Percentiles rank a stretch among this genome's conserved stretches.
Evolutionary conservation across 1,284 basidiomycete genomes (phyloP).

Genomic region (Ganoderma boninense): DNA sequence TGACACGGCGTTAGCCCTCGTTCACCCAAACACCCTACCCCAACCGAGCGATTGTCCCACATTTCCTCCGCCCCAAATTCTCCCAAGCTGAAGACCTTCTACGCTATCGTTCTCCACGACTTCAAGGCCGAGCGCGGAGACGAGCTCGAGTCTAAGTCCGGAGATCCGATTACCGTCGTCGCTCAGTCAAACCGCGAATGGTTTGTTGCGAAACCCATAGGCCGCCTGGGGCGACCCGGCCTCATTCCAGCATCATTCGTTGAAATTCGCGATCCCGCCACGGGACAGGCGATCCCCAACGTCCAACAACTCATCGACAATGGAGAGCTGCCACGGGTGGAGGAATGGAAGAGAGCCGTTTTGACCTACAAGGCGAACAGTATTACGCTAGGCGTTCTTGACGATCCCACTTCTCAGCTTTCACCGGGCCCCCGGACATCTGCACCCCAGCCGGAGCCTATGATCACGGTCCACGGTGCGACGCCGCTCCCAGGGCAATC

Average conservation of each 20-base stretch:
- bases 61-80: slow-evolving; percentile 31
- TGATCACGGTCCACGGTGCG: slow-evolving; percentile 38
- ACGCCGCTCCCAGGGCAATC: slow-evolving; percentile 38
- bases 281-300: slow-evolving; percentile 79
- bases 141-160: slow-evolving; percentile 94
- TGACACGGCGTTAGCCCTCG: slow-evolving; percentile 23
- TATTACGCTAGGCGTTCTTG: slow-evolving; percentile 93
- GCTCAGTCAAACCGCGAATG: slow-evolving; percentile 92
- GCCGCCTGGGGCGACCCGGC: slow-evolving; percentile 92
- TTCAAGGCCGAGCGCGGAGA: slow-evolving; percentile 95
- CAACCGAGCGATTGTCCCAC: slow-evolving; percentile 40
- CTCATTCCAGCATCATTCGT: slow-evolving; percentile 98
- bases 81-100: slow-evolving; percentile 73
- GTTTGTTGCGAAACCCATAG: slow-evolving; percentile 96
- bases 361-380: slow-evolving; percentile 96
- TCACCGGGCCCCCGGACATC: slow-evolving; percentile 22
- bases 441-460: slow-evolving; percentile 28
- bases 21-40: slow-evolving; percentile 28
- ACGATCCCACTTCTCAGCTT: slow-evolving; percentile 50
- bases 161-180: slow-evolving; percentile 92
- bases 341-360: slow-evolving; percentile 98
- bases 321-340: slow-evolving; percentile 91
- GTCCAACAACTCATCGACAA: slow-evolving; percentile 83
- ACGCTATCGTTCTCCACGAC: slow-evolving; percentile 96
- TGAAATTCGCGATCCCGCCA: slow-evolving; percentile 92